Evolutionary conservation across 495 filamentous ascomycete species (phyloP).

Genomic region (Trypethelium eluteriae): DNA sequence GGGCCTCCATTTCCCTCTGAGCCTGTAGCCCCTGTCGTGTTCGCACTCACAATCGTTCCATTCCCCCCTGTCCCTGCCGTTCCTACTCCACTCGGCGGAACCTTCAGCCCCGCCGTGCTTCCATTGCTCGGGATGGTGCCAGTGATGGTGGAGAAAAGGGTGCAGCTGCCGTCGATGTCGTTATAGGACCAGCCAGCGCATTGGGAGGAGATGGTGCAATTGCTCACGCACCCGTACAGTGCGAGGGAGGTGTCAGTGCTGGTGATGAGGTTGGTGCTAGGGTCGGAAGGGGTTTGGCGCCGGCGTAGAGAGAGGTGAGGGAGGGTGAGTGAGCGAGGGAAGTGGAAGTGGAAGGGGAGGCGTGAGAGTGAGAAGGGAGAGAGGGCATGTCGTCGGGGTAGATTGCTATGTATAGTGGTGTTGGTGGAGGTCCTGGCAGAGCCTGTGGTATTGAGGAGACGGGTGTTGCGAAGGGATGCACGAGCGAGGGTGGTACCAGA

Average conservation of each 20-base stretch:
- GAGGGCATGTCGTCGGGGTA: neutral
- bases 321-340: neutral
- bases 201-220: neutral
- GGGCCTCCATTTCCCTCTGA: neutral
- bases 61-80: neutral
- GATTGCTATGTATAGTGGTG: neutral
- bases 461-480: neutral
- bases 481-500: neutral
- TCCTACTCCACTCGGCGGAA: neutral
- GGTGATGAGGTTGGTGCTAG: neutral
- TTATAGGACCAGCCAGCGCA: neutral
- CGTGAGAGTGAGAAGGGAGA: neutral
- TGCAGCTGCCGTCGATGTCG: neutral
- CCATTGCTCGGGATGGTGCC: constrained; percentile 75
- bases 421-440: no score
- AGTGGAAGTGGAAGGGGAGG: neutral
- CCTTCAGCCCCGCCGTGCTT: neutral
- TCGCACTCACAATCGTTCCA: neutral
- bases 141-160: constrained; percentile 22
- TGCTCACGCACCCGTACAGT: neutral
- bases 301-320: neutral
- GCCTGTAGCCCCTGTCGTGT: neutral
- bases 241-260: neutral
- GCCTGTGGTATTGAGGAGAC: neutral
- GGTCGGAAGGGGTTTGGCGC: neutral